Evolutionary conservation across 768 basidiomycete genomes (phyloP), one percentile per base, ranked within the genome.

Genomic region (Daedaleopsis sinensis): DNA sequence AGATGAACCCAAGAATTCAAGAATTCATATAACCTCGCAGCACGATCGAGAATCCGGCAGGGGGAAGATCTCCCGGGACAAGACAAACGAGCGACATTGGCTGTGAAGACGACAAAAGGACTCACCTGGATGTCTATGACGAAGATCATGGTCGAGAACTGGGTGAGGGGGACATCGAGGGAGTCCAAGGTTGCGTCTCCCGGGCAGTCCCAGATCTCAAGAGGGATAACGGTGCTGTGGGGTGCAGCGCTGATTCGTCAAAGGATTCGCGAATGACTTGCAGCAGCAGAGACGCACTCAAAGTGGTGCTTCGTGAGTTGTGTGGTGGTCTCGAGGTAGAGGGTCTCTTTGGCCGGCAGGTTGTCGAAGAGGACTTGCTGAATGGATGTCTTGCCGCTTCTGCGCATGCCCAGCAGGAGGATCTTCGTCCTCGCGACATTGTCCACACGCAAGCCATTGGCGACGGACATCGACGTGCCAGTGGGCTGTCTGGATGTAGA

Each of bases 181-280:
- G 87, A 84, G 23, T 94, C 90, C 13, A 90, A 83, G 5, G 93
- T 87, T 57, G 88, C 84, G 61, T 89, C 93, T 24, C 91, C 92
- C 0, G 96, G 96, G 67, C 94, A 93, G 70, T 97, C 95, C 94
- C 94, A 97, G 71, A 98, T 86, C 72, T 97, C 93, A 39, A 98
- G 84, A 1, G 94, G 93, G 63, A 97, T 88, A 64, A 96, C 87
- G 44, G 94, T 90, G 75, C 96, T 97, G 73, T n/a, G 47, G 49
- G 64, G 58, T 23, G 43, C 24, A 16, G 16, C 38, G 36, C 15
- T 18, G 35, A 9, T 15, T n/a, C 57, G 49, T 58, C 51, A 58
- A 55, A 35, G 52, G 49, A 52, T 42, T 46, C 58, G 57, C 58
- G 55, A 32, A 59, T 49, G 39, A 35, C 23, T 38, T 39, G 52